phyloP scores from a whole-genome alignment of 2,329 filamentous ascomycete species.

The Sclerotinia trifoliorum region DNA sequence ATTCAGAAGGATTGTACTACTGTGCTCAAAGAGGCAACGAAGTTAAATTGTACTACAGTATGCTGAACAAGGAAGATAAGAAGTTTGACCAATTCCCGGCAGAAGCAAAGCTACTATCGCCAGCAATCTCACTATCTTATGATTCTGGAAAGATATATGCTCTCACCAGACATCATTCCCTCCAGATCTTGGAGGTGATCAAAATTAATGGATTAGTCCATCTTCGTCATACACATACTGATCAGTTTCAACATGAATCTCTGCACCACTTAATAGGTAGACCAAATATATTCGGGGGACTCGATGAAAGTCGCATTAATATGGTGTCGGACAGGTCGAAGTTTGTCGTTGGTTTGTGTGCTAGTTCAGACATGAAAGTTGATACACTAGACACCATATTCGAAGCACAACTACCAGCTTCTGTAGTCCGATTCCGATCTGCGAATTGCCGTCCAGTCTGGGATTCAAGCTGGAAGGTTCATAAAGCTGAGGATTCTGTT shows the following conservation, averaged over 20 bases:
- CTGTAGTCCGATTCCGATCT: slow-evolving; percentile 56
- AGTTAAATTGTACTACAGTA: slow-evolving; percentile 8
- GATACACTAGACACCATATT: slow-evolving; percentile 47
- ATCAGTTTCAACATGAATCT: slow-evolving; percentile 38
- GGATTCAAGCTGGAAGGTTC: slow-evolving; percentile 31
- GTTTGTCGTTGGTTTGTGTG: slow-evolving; percentile 38
- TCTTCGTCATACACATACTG: slow-evolving; percentile 37
- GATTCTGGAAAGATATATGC: slow-evolving; percentile 49
- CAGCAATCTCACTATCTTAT: slow-evolving; percentile 51
- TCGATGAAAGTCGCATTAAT: slow-evolving; percentile 27
- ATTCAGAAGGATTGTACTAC: slow-evolving; percentile 56
- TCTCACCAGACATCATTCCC: slow-evolving; percentile 54
- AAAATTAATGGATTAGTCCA: slow-evolving; percentile 29
- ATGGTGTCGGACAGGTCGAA: slow-evolving; percentile 39
- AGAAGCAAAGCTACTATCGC: slow-evolving; percentile 51
- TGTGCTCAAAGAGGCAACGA: slow-evolving; percentile 47
- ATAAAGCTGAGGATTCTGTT: not conserved
- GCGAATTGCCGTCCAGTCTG: slow-evolving; percentile 48
- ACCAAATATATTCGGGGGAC: not conserved
- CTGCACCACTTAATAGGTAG: slow-evolving; percentile 32
- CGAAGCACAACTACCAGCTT: slow-evolving; percentile 54
- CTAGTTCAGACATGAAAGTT: slow-evolving; percentile 33
- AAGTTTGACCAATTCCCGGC: slow-evolving; percentile 51
- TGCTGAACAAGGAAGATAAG: slow-evolving; percentile 42
- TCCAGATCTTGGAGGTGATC: slow-evolving; percentile 52